Evolutionary conservation across 805 yeast species (phyloP), one percentile per base, ranked within the genome.

Genomic region (Brettanomyces nanus): DNA sequence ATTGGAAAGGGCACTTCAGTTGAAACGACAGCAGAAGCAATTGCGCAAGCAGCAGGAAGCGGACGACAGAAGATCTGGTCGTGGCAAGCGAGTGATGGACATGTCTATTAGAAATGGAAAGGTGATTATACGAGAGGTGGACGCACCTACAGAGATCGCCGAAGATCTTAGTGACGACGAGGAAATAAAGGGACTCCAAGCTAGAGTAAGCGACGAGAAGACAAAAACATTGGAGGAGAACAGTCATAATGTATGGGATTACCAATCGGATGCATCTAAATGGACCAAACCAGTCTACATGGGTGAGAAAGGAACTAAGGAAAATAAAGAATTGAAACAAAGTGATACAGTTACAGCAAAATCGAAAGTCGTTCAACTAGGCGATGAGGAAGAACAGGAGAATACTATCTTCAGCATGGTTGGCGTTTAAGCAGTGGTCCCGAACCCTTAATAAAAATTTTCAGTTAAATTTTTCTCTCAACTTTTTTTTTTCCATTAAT

Each of bases 1-100:
- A 0, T 69, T 80, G 37, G 97, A 94, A 49, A 74, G 92, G 47
- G 97, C 97, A 0, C 64, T 86, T 40, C 86, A 85, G 54, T 63
- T 92, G 49, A 86, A 87, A 56, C 77, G 77, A 47, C 97, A 89
- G 55, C 97, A 92, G 51, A 72, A 80, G 41, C 79, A 75, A 42
- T 54, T 78, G 41, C 66, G 89, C 9, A 77, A 75, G 42, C 69
- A 75, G 51, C 83, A 83, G 41, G 75, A 73, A 33, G 58, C 66
- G 27, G 80, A 77, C 31, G 63, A 63, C 35, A 73, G 71, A 23
- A 63, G 86, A 28, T 54, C 71, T 1, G 97, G 96, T 0, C 69
- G 86, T 33, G 89, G 90, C 4, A 75, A 75, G 43, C 75, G 72
- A 41, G 82, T 83, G 2, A 66, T 92, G 34, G 85, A 83, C 46